Conservation (phyloP, 2,329 filamentous ascomycete species). For the Monosporascus sp. region DNA sequence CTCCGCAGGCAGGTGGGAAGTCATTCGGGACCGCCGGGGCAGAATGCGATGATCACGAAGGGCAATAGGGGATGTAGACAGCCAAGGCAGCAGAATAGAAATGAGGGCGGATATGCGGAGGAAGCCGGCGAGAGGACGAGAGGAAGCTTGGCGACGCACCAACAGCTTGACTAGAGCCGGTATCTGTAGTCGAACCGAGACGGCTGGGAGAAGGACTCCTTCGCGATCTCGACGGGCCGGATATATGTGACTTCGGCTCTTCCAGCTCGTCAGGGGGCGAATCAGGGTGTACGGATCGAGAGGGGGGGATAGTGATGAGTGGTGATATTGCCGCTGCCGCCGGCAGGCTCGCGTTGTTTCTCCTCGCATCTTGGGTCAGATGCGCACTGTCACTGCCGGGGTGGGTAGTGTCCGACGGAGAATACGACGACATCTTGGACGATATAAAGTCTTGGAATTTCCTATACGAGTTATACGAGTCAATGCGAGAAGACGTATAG, state of each 20-base stretch:
- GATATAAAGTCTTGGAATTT: too few species aligned
- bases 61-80: neutral
- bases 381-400: neutral
- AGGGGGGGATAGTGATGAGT: neutral
- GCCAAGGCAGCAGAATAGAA: neutral
- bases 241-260: neutral
- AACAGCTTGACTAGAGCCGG: neutral
- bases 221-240: neutral
- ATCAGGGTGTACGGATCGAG: neutral
- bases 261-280: neutral
- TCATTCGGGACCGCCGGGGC: neutral
- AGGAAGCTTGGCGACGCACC: neutral
- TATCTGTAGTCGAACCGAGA: neutral
- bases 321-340: neutral
- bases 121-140: neutral
- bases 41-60: neutral
- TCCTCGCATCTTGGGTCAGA: neutral
- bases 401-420: neutral
- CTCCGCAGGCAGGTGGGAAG: too few species aligned
- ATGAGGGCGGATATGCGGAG: neutral
- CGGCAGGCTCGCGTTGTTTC: neutral
- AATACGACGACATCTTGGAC: neutral
- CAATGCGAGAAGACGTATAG: too few species aligned
- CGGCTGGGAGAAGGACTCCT: neutral
- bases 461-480: too few species aligned